These are phyloP conservation scores for Ophiobolus disseminans DNA, from an alignment of 2,329 filamentous ascomycete genomes.

Conservation along the genomic window DNA sequence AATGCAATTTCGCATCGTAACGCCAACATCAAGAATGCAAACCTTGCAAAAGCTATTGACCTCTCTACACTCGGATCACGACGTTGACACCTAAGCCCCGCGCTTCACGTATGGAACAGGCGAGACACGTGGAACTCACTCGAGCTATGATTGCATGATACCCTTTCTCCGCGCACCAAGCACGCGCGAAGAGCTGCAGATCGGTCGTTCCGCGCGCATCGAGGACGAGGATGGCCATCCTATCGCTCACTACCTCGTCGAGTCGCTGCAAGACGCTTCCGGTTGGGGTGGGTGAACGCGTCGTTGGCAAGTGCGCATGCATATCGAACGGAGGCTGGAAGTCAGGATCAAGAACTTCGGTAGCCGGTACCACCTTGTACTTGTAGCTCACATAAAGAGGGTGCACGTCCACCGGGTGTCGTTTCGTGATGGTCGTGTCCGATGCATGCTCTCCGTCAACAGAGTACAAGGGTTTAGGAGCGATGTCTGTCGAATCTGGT, in stretches of 20 bases:
- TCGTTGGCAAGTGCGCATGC: constrained; percentile 20
- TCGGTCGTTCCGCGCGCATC: constrained; percentile 66
- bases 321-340: constrained; percentile 37
- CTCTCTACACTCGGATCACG: constrained; percentile 56
- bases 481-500: constrained; percentile 34
- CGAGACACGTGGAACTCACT: constrained; percentile 71
- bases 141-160: constrained; percentile 77
- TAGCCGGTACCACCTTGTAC: constrained; percentile 46
- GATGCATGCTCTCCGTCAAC: constrained; percentile 23
- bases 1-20: not conserved
- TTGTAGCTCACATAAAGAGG: constrained; percentile 51
- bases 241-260: constrained; percentile 21
- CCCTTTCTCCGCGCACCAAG: constrained; percentile 75
- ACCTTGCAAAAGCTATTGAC: not conserved
- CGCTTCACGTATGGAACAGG: constrained; percentile 77
- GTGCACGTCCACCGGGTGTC: constrained; percentile 43
- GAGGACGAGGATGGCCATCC: constrained; percentile 49
- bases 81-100: constrained; percentile 73
- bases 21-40: not conserved
- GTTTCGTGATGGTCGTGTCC: constrained; percentile 9
- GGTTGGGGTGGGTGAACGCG: constrained; percentile 22
- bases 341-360: constrained; percentile 34
- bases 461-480: constrained; percentile 35
- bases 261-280: constrained; percentile 14
- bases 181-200: constrained; percentile 73